A percentile compares a stretch with the other conserved stretches of the same genome.
phyloP scores from a whole-genome alignment of 805 yeast species.

The Candida adriatica region DNA sequence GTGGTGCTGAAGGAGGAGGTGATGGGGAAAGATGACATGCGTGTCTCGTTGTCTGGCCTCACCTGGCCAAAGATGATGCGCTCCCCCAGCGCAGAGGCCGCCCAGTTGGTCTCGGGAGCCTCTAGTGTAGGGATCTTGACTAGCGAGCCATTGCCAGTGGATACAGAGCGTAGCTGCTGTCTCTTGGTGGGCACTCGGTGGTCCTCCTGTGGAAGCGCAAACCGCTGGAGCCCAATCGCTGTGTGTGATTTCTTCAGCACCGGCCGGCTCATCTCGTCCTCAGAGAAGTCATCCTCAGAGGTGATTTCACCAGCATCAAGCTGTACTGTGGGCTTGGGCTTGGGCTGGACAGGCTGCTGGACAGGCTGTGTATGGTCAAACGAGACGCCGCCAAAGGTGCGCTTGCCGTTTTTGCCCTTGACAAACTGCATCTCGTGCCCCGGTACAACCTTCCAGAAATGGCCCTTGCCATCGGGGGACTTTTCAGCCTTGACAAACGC shows the following conservation, averaged over 20 bases:
- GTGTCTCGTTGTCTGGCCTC: constrained; percentile 12
- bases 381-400: constrained; percentile 7
- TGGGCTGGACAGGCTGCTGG: not conserved
- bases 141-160: constrained; percentile 16
- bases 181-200: constrained; percentile 18
- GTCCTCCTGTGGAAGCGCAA: constrained; percentile 9
- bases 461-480: constrained; percentile 81
- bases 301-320: constrained; percentile 8
- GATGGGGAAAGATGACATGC: constrained; percentile 21
- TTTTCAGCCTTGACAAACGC: constrained; percentile 88
- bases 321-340: not conserved
- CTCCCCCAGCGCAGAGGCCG: constrained; percentile 35
- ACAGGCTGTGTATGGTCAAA: constrained; percentile 3
- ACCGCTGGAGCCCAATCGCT: constrained; percentile 23
- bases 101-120: constrained; percentile 35
- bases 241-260: constrained; percentile 22
- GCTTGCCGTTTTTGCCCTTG: constrained; percentile 48
- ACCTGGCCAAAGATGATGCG: constrained; percentile 26
- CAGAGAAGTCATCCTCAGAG: constrained; percentile 14
- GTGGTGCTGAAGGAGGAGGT: constrained; percentile 64
- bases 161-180: constrained; percentile 11
- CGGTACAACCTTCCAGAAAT: constrained; percentile 86
- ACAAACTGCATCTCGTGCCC: constrained; percentile 79
- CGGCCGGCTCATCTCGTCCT: constrained; percentile 14
- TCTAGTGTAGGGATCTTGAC: constrained; percentile 28